phyloP scores from a whole-genome alignment of 2,329 filamentous ascomycete species.

The Colletotrichum sp. region DNA sequence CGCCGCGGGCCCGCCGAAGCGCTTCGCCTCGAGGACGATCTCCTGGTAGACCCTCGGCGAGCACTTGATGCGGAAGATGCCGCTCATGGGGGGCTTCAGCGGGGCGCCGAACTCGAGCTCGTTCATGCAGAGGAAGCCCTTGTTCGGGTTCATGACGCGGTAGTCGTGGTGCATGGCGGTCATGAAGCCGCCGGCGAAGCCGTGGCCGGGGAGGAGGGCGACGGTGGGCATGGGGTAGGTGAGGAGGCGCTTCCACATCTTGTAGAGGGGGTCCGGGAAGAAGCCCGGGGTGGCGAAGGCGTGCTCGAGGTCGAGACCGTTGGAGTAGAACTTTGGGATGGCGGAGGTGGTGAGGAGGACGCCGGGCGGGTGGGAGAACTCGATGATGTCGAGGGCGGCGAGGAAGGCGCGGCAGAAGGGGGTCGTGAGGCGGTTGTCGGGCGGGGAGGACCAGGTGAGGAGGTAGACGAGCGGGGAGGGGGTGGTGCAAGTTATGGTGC shows the following conservation, averaged over 20 bases:
- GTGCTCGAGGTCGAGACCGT: constrained; percentile 79
- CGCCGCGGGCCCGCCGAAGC: constrained; percentile 69
- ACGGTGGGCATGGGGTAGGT: constrained; percentile 81
- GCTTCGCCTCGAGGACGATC: constrained; percentile 75
- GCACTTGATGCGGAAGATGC: constrained; percentile 74
- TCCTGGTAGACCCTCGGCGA: constrained; percentile 60
- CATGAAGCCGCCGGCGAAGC: constrained; percentile 85
- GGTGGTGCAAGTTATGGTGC: constrained; percentile 66
- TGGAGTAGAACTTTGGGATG: constrained; percentile 81
- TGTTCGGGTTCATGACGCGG: constrained; percentile 72
- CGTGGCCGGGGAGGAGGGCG: constrained; percentile 80
- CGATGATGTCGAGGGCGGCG: constrained; percentile 76
- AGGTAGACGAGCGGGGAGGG: constrained; percentile 70
- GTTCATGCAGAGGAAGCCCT: constrained; percentile 81
- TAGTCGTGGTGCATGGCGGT: constrained; percentile 84
- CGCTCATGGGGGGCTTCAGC: constrained; percentile 75
- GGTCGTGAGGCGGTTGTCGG: constrained; percentile 78
- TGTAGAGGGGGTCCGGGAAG: constrained; percentile 65
- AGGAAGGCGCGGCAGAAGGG: constrained; percentile 71
- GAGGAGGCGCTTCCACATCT: constrained; percentile 65
- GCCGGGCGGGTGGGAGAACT: constrained; percentile 64
- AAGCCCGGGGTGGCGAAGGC: constrained; percentile 66
- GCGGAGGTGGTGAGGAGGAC: constrained; percentile 79
- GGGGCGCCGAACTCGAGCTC: constrained; percentile 81
- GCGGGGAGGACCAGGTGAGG: constrained; percentile 71